phyloP scores from a whole-genome alignment of 2,329 filamentous ascomycete species.

The Venturia effusa region DNA sequence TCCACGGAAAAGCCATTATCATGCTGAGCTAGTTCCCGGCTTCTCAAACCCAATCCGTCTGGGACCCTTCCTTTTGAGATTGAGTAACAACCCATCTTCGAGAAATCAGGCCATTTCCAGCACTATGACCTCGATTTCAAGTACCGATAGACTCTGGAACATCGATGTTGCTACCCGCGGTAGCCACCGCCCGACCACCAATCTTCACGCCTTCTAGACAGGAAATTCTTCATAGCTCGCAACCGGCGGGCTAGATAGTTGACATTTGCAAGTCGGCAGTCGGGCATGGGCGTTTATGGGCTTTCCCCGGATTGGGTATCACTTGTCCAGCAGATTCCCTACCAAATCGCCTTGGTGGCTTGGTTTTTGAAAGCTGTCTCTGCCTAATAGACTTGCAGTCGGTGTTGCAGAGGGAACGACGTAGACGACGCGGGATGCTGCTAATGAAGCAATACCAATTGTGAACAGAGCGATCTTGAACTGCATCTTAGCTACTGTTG shows the following conservation, averaged over 20 bases:
- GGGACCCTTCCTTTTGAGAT: too few relatives aligned
- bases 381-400: neutral
- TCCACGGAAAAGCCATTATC: too few relatives aligned
- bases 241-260: conserved; percentile 8
- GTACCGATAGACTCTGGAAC: neutral
- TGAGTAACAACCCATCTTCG: too few relatives aligned
- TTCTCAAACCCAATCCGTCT: too few relatives aligned
- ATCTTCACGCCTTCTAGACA: conserved; percentile 8
- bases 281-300: neutral
- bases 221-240: conserved; percentile 7
- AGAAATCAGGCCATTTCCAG: neutral
- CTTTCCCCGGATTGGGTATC: neutral
- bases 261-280: conserved; percentile 3
- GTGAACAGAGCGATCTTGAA: neutral
- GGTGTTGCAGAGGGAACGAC: neutral
- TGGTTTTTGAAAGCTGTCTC: neutral
- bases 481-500: neutral
- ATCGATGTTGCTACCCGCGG: neutral
- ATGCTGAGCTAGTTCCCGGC: too few relatives aligned
- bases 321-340: neutral
- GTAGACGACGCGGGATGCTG: neutral
- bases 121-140: neutral
- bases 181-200: neutral
- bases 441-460: neutral
- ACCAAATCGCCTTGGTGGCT: neutral